Evolutionary conservation across 768 basidiomycete species (phyloP), one percentile per base, ranked within the genome.

Genomic region (Collybiopsis confluens): DNA sequence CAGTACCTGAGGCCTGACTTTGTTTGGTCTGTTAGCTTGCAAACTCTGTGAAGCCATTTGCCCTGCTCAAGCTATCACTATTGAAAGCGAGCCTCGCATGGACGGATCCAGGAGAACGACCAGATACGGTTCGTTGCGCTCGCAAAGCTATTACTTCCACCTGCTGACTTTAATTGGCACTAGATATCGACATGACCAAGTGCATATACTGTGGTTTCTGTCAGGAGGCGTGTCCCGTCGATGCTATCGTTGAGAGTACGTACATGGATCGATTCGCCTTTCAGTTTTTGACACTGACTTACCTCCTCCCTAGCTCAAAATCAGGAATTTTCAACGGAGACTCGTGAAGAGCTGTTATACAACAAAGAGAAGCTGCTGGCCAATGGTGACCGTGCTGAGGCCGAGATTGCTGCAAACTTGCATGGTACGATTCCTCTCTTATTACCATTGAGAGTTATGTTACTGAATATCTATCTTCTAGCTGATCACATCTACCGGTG

Each of bases 161-260:
- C 49, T 30, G 23, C 11, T 11, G 11, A 9, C 9, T 23, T 20
- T n/a, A 18, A 18, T 13, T 37, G 23, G 21, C 35, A 54, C 59
- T n/a, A 95, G 92, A 98, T 73, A 94, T 98, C 63, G 97, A 99
- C 70, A 99, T 99, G 97, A 99, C 97, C 56, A 98, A 95, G 79
- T 98, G 97, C 73, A 99, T 99, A 65, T 99, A 99, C 77, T 99
- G 97, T 71, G 97, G 97, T 51, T 98, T 98, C 79, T 98, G 97
- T 70, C 96, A 98, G 72, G 97, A 98, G 73, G 97, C 97, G 27
- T 99, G 97, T 69, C 97, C 97, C 2, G 97, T 98, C 54, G 97
- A 98, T 72, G 97, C 97, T 56, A 98, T 99, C 62, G 97, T 99
- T 52, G 97, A 98, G 77, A 96, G 95, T 96, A 66, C 59, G 92